phyloP scores from a whole-genome alignment of 2,329 filamentous ascomycete genomes.

The Scopulariopsis brevicaulis region DNA sequence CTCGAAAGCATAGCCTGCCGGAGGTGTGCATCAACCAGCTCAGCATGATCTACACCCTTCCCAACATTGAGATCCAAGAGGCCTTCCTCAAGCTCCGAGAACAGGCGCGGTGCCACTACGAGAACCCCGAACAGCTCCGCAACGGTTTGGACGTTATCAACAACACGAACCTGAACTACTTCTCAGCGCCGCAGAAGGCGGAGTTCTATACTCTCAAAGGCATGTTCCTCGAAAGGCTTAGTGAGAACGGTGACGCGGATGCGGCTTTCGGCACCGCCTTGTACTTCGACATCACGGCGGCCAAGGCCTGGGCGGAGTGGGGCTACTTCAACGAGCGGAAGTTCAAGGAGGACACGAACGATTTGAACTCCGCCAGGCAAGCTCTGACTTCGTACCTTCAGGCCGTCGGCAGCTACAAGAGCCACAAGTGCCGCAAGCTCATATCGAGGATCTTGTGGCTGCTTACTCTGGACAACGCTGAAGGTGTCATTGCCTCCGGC shows the following conservation, averaged over 20 bases:
- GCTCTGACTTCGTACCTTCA: slow-evolving; percentile 94
- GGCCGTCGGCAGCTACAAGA: slow-evolving; percentile 93
- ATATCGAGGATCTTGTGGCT: slow-evolving; percentile 92
- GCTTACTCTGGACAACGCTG: slow-evolving; percentile 82
- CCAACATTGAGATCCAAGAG: slow-evolving; percentile 99
- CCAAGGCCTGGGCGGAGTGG: slow-evolving; percentile 99
- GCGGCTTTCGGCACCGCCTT: slow-evolving; percentile 89
- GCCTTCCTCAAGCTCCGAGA: slow-evolving; percentile 97
- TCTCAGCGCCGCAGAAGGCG: slow-evolving; percentile 89
- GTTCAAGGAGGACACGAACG: slow-evolving; percentile 81
- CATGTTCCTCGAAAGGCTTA: slow-evolving; percentile 95
- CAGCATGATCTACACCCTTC: slow-evolving; percentile 94
- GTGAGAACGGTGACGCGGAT: slow-evolving; percentile 82
- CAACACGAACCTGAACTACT: slow-evolving; percentile 98
- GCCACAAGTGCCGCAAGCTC: slow-evolving; percentile 87
- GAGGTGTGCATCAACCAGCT: slow-evolving; percentile 97
- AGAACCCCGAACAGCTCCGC: slow-evolving; percentile 84
- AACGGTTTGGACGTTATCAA: slow-evolving; percentile 97
- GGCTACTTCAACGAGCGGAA: slow-evolving; percentile 94
- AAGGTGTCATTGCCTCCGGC: slow-evolving; percentile 69
- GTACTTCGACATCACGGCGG: slow-evolving; percentile 89
- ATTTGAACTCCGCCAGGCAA: slow-evolving; percentile 76
- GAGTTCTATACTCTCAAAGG: slow-evolving; percentile 99
- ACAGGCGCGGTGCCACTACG: slow-evolving; percentile 97
- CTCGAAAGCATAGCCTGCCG: slow-evolving; percentile 88